Evolutionary conservation across 2,329 filamentous ascomycete genomes (phyloP), one percentile per base, ranked within the genome.

Genomic region (Colletotrichum simmondsii): DNA sequence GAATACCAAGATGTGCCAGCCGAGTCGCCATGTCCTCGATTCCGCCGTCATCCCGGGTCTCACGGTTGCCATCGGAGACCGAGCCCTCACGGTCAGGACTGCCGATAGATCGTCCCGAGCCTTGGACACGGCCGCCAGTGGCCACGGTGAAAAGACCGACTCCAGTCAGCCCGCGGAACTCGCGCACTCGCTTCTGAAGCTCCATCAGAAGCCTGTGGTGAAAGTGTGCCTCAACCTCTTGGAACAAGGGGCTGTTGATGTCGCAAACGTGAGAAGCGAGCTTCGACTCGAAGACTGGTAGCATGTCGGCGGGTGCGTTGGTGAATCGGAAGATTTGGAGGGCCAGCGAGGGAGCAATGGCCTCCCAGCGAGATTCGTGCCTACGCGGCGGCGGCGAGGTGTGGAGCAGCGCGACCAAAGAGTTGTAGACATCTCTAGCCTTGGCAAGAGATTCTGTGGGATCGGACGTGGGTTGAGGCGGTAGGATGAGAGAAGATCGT

Each of bases 1-100:
- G 84, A 6, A 97, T 88, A 16, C 94, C 91, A 57, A 98, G 90
- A 79, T 98, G 96, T 6, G 94, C 92, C 63, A 98, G 87, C 58
- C 94, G 91, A 57, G 92, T 92, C 1, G 94, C 91, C 80, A 98
- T 90, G 71, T 95, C 92, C 56, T 88, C 87, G 49, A 93, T 78
- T 42, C 87, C 86, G 56, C 84, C 85, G 61, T 90, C 88, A 62
- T 89, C 88, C 56, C 87, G 85, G 10, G 82, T 80, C 67, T 87
- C 85, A 11, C 83, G 84, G 5, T 78, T 77, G 24, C 77, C 78
- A 69, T 85, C 82, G 4, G 57, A 56, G 42, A 77, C 65, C 30
- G 75, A 54, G 56, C 76, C 73, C 49, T 83, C 81, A 69, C 77
- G 75, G 7, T 75, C 78, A 52, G 79, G 75, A 22, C 72, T 75